Base-by-base conservation (phyloP, 176 grass and related monocot genomes). In the Cocos nucifera region DNA sequence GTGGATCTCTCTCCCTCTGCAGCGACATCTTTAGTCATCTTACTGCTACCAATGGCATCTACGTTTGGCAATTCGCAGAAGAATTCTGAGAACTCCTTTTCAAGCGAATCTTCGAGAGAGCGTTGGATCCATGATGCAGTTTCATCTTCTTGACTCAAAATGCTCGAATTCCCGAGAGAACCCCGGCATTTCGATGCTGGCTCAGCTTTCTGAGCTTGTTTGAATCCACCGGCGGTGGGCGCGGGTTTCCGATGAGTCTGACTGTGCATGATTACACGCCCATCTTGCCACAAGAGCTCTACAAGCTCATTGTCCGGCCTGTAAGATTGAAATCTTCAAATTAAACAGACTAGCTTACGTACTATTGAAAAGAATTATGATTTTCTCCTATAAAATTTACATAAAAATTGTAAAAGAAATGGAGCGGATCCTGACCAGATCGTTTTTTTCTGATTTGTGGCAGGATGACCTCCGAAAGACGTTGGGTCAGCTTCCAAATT, bases 51-150 rank as follows among this genome's bases (percentile, higher is more conserved):
- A 53, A 19, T 15, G 22, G 25, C 0, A 20, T 24, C 44, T 3
- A 57, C 58, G 17, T 5, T n/a, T 61, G 58, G 77, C 17, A 68
- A 18, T 2, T 88, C 89, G 64, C 22, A 73, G 75, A 95, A 88
- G 51, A 95, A 75, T 3, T 95, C 89, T 3, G 78, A 88, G 69
- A 95, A 74, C 70, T 95, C 69, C 32, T 67, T 79, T 56, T 84
- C 83, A 19, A 86, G 75, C 28, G 86, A 67, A 58, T 95, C 74
- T 15, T 81, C 90, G 19, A 89, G 17, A 8, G 68, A 56, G 68
- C 75, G 77, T n/a, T 71, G 84, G 59, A 95, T 82, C 84, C 84
- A 88, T 52, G 81, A 50, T 19, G 59, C 19, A 0, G 67, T 49
- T 17, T 79, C 84, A 17, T 76, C 82, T 3, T 89, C 86, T 54